These are phyloP conservation scores for Saccharomycopsis sp. DNA, from an alignment of 805 yeast genomes.

Conservation along the genomic window DNA sequence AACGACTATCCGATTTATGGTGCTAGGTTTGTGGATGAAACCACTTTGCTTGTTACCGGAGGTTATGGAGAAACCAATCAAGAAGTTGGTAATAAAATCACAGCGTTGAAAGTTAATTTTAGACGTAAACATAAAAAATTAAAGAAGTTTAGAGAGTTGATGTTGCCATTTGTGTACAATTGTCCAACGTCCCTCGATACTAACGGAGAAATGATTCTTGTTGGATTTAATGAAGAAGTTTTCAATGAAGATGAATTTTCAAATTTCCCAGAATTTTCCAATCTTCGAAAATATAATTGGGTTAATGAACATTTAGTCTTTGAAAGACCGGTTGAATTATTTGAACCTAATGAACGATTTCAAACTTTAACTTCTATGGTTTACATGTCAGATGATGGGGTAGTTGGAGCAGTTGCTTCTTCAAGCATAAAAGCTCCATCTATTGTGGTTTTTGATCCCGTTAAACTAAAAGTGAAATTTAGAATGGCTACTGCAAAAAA, in stretches of 20 bases:
- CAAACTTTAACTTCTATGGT: slow-evolving; percentile 26
- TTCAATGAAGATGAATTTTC: slow-evolving; percentile 34
- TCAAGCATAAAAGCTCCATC: slow-evolving; percentile 38
- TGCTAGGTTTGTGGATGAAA: slow-evolving; percentile 54
- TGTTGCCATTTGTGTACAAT: slow-evolving; percentile 57
- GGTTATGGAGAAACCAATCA: slow-evolving; percentile 95
- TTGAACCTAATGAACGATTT: slow-evolving; percentile 35
- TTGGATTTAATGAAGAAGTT: slow-evolving; percentile 69
- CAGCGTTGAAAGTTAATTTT: slow-evolving; percentile 51
- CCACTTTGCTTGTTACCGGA: slow-evolving; percentile 65
- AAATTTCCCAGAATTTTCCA: slow-evolving; percentile 20
- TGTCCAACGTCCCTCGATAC: slow-evolving; percentile 79
- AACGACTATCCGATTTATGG: slow-evolving; percentile 75
- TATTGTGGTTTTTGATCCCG: slow-evolving; percentile 47
- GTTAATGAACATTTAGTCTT: slow-evolving; percentile 53
- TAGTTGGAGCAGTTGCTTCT: slow-evolving; percentile 58
- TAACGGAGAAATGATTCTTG: slow-evolving; percentile 38
- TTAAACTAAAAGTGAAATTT: slow-evolving; percentile 40
- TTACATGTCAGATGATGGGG: slow-evolving; percentile 44
- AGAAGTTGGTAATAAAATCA: slow-evolving; percentile 77
- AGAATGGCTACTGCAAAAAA: slow-evolving; percentile 40
- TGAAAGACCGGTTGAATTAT: slow-evolving; percentile 48
- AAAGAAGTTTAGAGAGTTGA: slow-evolving; percentile 53
- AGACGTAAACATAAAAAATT: slow-evolving; percentile 31
- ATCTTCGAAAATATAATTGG: slow-evolving; percentile 46